Evolutionary conservation across 768 basidiomycete species (phyloP), one percentile per base, ranked within the genome.

Genomic region (Kwoniella botswanensis): DNA sequence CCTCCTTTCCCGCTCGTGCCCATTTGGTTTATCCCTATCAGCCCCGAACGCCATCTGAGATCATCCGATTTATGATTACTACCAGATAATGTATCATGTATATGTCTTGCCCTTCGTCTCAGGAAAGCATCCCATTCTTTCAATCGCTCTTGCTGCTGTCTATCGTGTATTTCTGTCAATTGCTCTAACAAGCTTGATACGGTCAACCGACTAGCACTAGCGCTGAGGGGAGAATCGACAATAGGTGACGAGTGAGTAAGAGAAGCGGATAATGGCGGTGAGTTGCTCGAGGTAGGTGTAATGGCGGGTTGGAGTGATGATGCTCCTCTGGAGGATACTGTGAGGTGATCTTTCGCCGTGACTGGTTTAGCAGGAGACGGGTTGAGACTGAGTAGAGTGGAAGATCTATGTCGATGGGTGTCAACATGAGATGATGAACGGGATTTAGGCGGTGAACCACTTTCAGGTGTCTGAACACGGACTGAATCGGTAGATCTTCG

Each of bases 61-160:
- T 94, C 93, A 58, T 92, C 91, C 26, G 86, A 88, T 88, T 59
- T 59, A 22, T 59, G 44, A 41, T 29, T 41, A 18, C 42, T 41
- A 52, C 26, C 29, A 11, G n/a, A 11, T 4, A 9, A 10, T 7
- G 50, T 54, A n/a, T 56, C 42, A 26, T 29, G 46, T 24, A 57
- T 46, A 10, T 64, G 64, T 24, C 71, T 71, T 61, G 91, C 85
- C 74, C 91, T 88, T 72, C 88, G 89, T 18, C 75, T 76, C 17
- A 98, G 88, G 80, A 95, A 98, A 0, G 86, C 87, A 71, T 96
- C 93, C 96, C 97, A 98, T 66, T 92, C 92, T 71, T 88, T 89
- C 65, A 90, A 86, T 72, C 78, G 72, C 17, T 79, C 79, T 43
- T 76, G 63, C 77, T 98, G 94, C 44, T 89, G 88, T 74, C 88